phyloP scores from a whole-genome alignment of 2,329 filamentous ascomycete genomes.

The Diplodia sapinea region DNA sequence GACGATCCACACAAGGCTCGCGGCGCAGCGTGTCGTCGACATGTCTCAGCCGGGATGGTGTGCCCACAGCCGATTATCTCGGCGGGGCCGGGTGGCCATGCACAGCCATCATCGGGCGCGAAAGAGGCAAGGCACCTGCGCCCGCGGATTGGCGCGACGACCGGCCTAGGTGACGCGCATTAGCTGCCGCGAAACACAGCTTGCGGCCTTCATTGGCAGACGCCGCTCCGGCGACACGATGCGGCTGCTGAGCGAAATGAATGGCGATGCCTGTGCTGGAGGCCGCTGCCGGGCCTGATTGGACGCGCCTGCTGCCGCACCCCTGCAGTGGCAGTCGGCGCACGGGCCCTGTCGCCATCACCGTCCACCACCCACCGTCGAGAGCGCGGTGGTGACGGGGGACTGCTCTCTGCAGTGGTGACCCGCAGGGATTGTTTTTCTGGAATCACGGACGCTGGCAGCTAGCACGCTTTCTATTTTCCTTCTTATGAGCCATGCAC shows the following conservation, averaged over 20 bases:
- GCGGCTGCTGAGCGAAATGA: conserved; percentile 12
- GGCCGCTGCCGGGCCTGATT: conserved; percentile 5
- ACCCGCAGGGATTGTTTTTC: not conserved
- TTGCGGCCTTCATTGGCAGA: conserved; percentile 9
- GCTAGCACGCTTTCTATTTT: not conserved
- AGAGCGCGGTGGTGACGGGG: conserved; percentile 3
- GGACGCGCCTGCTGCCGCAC: not conserved
- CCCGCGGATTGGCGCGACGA: conserved; percentile 15
- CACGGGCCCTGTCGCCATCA: not conserved
- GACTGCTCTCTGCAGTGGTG: not conserved
- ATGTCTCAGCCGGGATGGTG: conserved; percentile 7
- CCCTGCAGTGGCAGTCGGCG: conserved; percentile 7
- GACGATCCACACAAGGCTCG: not conserved
- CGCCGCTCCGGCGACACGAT: conserved; percentile 3
- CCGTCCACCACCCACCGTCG: conserved; percentile 20
- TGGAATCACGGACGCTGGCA: conserved; percentile 6
- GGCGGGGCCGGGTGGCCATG: conserved; percentile 21
- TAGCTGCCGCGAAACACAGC: conserved; percentile 19
- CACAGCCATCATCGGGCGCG: conserved; percentile 23
- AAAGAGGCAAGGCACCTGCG: conserved; percentile 17
- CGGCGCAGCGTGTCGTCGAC: conserved; percentile 4
- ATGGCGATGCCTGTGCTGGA: not conserved
- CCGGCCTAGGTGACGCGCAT: conserved; percentile 23
- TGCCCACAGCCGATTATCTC: conserved; percentile 17
- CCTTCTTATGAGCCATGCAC: conserved; percentile 6